Base-by-base conservation (phyloP, 345 rosid species). In the Corchorus olitorius region DNA sequence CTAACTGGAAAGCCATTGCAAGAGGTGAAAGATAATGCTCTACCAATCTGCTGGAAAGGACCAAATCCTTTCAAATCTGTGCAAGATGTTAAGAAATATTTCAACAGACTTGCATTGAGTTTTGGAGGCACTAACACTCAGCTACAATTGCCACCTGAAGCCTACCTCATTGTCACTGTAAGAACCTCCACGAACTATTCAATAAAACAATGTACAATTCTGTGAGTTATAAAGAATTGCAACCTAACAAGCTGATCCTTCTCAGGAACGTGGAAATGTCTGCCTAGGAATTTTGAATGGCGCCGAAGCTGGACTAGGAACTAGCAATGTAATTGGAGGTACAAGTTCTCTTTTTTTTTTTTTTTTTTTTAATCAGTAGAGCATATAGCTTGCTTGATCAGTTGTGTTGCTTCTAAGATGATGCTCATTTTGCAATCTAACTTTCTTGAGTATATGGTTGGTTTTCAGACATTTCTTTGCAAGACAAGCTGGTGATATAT, bases 241-340 rank as follows among this genome's bases (percentile, higher is more conserved):
- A 46, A 5, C 7, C 16, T 67, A n/a, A 75, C 72, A 37, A 50
- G 78, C 37, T 64, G 19, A 35, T 50, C 37, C 14, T 14, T 75
- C 43, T 35, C 79, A 76, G 85, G 65, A 19, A 33, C 35, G 0
- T 0, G 80, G 82, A 15, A 83, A 80, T 52, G 81, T 58, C 22
- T 80, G 86, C 79, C 73, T 83, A 12, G 86, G 86, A 33, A 70
- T 77, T 59, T 58, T 83, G 76, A 61, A 59, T 35, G 81, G 75
- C 34, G 4, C 58, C 10, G 65, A 75, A 74, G 65, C 19, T 1
- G 83, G 68, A 39, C 46, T 77, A 10, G 81, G 65, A 65, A 50
- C 62, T 14, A 8, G 0, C 15, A 79, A 83, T 71, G 12, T 80
- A n/a, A 69, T 80, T 58, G 86, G 86, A 74, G 81, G 83, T 70